Conservation (phyloP, 78 protist genomes). For the Guillardia theta region DNA sequence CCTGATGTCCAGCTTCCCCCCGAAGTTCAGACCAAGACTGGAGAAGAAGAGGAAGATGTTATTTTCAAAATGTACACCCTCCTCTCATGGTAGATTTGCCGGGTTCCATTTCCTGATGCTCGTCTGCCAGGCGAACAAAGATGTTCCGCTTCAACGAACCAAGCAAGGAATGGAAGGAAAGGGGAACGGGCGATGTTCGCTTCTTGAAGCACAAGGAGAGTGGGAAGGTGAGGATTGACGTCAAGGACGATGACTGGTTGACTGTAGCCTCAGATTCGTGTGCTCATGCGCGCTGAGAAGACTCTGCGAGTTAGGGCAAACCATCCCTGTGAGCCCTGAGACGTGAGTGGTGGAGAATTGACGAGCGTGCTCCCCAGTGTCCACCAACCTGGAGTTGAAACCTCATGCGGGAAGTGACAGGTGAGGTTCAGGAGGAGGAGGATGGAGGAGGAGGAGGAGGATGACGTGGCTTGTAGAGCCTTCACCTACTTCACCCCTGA, state of each 20-base stretch:
- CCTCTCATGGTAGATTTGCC: too few relatives aligned
- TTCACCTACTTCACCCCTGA: conserved; percentile 24
- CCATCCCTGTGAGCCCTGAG: neutral
- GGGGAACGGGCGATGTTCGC: conserved; percentile 8
- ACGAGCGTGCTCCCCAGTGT: neutral
- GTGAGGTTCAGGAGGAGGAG: too few relatives aligned
- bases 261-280: neutral
- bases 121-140: conserved; percentile 5
- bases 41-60: neutral
- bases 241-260: neutral
- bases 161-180: neutral
- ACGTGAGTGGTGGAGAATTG: too few relatives aligned
- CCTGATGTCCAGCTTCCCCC: conserved; percentile 9
- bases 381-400: neutral
- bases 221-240: neutral
- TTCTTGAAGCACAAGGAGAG: neutral
- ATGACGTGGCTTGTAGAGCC: neutral
- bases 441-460: too few relatives aligned
- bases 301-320: neutral
- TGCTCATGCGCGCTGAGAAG: conserved; percentile 5
- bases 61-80: neutral
- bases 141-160: neutral
- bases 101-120: too few relatives aligned
- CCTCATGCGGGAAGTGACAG: neutral
- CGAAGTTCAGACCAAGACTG: neutral